Percentiles rank a stretch among this genome's conserved stretches.
Evolutionary conservation across 179 eudicot species (phyloP).

Genomic region (Silene vulgaris): DNA sequence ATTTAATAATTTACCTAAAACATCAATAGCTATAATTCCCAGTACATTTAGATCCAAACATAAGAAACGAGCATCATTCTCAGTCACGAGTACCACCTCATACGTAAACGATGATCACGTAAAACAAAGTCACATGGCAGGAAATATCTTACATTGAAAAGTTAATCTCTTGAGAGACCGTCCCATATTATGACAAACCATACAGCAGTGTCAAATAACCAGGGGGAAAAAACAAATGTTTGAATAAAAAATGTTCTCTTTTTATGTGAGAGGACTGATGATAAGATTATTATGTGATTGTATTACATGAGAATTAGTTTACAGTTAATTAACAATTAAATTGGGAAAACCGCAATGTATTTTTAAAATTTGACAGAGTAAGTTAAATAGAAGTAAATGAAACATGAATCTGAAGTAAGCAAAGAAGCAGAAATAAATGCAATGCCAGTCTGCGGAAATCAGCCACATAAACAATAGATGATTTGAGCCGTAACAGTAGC

Average conservation of each 20-base stretch:
- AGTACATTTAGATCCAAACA: background rate
- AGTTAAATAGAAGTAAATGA: conserved; percentile 6
- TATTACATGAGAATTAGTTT: background rate
- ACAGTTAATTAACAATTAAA: background rate
- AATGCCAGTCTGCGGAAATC: background rate
- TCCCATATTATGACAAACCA: background rate
- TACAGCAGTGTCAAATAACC: background rate
- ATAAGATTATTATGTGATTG: background rate
- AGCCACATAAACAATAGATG: conserved; percentile 2
- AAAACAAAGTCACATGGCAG: background rate
- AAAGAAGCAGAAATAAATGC: background rate
- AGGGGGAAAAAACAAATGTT: background rate
- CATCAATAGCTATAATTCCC: background rate
- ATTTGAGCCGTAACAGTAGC: background rate
- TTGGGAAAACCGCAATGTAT: background rate
- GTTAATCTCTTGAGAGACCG: background rate
- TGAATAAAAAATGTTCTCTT: background rate
- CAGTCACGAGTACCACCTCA: background rate
- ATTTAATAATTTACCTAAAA: background rate
- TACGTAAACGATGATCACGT: background rate
- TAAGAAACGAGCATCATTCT: background rate
- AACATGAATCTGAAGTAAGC: background rate
- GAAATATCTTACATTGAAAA: background rate
- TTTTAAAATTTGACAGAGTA: background rate
- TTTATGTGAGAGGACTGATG: background rate